phyloP scores from a whole-genome alignment of 2,329 filamentous ascomycete species.

The Paracorniculantispora psalliotae region DNA sequence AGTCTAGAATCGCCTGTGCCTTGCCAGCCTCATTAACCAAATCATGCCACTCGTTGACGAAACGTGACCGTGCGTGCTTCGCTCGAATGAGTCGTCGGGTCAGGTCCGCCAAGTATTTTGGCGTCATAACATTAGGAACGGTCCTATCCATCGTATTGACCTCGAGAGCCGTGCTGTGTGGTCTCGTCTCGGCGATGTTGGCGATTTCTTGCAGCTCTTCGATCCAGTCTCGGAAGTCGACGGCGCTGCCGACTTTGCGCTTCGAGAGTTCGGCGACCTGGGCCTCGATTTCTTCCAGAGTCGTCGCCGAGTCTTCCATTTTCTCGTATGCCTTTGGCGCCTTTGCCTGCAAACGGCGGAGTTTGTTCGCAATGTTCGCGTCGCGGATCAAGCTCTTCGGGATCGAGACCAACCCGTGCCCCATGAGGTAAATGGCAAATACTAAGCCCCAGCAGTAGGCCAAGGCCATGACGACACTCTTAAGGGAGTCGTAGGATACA shows the following conservation, averaged over 20 bases:
- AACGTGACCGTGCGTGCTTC: slow-evolving; percentile 76
- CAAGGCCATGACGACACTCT: slow-evolving; percentile 83
- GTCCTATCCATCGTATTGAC: slow-evolving; percentile 40
- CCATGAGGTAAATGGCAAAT: slow-evolving; percentile 95
- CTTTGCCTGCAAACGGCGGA: slow-evolving; percentile 70
- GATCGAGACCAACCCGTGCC: slow-evolving; percentile 89
- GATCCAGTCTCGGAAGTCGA: slow-evolving; percentile 86
- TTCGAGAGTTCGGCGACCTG: slow-evolving; percentile 75
- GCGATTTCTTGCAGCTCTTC: slow-evolving; percentile 82
- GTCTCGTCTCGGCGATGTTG: slow-evolving; percentile 59
- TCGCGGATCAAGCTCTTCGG: slow-evolving; percentile 76
- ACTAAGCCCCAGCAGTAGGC: slow-evolving; percentile 92
- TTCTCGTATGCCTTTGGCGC: slow-evolving; percentile 83
- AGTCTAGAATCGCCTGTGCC: slow-evolving; percentile 78
- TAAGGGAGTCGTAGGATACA: slow-evolving; percentile 66
- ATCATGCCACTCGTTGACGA: slow-evolving; percentile 78
- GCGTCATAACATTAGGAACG: slow-evolving; percentile 80
- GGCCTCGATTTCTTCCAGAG: slow-evolving; percentile 73
- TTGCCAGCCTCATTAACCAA: slow-evolving; percentile 70
- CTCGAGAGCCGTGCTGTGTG: slow-evolving; percentile 37
- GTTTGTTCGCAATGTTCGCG: slow-evolving; percentile 66
- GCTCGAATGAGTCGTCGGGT: slow-evolving; percentile 78
- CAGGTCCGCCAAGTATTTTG: slow-evolving; percentile 86
- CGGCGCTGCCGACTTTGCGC: slow-evolving; percentile 72
- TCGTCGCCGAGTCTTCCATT: slow-evolving; percentile 76